These are phyloP conservation scores for Ustilago vetiveriae DNA, from an alignment of 1,284 basidiomycete genomes.

Conservation along the genomic window DNA sequence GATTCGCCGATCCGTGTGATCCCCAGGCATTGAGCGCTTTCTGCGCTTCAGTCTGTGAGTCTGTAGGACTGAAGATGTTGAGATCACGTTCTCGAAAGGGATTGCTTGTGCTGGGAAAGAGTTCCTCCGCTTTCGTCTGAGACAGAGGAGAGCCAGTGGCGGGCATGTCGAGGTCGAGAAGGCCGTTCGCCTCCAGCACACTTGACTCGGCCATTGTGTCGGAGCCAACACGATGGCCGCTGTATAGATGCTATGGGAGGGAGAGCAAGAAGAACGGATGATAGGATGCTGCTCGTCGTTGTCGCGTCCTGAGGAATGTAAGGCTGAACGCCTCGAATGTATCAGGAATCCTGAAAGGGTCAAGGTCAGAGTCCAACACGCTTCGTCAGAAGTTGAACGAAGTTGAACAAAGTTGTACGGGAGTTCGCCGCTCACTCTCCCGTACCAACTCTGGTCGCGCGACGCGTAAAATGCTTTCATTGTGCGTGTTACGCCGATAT, in stretches of 20 bases:
- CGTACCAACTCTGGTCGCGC: conserved; percentile 7
- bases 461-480: conserved; percentile 28
- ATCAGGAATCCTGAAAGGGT: no score
- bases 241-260: no score
- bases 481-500: no score
- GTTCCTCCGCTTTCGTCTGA: conserved; percentile 25
- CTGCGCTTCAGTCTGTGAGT: conserved; percentile 36
- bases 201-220: conserved; percentile 14
- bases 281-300: no score
- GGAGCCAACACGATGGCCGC: no score
- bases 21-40: conserved; percentile 41
- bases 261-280: no score
- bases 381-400: background rate
- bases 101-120: conserved; percentile 14
- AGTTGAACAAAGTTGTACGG: no score
- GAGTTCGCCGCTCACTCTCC: no score
- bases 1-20: conserved; percentile 13
- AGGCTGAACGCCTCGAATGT: no score
- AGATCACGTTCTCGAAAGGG: conserved; percentile 23
- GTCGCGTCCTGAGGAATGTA: no score
- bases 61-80: conserved; percentile 16
- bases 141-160: conserved; percentile 12
- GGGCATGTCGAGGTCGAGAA: conserved; percentile 28
- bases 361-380: conserved; percentile 44
- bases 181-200: conserved; percentile 33